These are phyloP conservation scores for Trametes punicea DNA, from an alignment of 768 basidiomycete species.

Conservation along the genomic window DNA sequence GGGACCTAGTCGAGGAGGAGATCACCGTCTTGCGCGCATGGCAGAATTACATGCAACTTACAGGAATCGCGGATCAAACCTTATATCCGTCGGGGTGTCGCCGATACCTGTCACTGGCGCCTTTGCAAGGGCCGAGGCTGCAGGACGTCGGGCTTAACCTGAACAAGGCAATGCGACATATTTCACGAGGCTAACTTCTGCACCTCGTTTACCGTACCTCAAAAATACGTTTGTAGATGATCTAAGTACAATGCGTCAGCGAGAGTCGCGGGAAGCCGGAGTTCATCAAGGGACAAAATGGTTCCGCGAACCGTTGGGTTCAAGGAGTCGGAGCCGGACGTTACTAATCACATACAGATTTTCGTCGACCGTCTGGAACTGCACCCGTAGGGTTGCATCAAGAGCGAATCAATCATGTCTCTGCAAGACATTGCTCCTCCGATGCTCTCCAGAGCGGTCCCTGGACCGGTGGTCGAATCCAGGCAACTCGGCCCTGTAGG, in stretches of 20 bases:
- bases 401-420: slow-evolving; percentile 13
- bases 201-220: no score
- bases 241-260: slow-evolving; percentile 8
- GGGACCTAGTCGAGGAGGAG: no score
- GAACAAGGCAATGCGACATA: no score
- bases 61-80: slow-evolving; percentile 9
- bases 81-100: not conserved
- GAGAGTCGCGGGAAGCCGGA: slow-evolving; percentile 12
- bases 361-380: not conserved
- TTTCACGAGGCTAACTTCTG: no score
- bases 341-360: slow-evolving; percentile 1
- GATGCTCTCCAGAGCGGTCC: not conserved
- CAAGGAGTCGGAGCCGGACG: slow-evolving; percentile 15
- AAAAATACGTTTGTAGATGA: not conserved
- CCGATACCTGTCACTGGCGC: not conserved
- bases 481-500: no score
- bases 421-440: not conserved
- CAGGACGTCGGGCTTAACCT: no score
- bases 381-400: slow-evolving; percentile 5
- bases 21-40: not conserved
- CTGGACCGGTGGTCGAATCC: no score
- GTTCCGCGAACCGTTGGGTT: slow-evolving; percentile 19
- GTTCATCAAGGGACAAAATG: slow-evolving; percentile 8
- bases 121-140: no score
- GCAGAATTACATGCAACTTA: not conserved